Percentiles rank a stretch among this genome's conserved stretches.
These are phyloP conservation scores for Rossbeevera mucosa DNA, from an alignment of 768 basidiomycete species.

Conservation along the genomic window DNA sequence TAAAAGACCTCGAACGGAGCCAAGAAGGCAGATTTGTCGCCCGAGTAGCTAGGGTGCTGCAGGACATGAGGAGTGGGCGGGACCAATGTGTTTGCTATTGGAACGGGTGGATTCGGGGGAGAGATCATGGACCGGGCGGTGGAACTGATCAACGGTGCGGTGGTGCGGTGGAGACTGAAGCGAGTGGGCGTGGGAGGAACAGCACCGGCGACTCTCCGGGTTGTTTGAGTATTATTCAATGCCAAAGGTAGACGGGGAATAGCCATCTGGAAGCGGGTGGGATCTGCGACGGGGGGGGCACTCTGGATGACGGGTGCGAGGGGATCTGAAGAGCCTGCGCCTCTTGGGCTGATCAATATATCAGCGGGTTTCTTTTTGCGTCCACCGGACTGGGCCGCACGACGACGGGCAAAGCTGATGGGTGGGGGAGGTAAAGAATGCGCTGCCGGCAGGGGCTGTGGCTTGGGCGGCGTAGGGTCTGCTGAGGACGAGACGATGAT, in stretches of 20 bases:
- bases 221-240: constrained; percentile 40
- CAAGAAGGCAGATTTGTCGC: constrained; percentile 72
- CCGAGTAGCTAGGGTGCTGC: constrained; percentile 54
- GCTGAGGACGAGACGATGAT: constrained; percentile 20
- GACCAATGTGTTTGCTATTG: constrained; percentile 62
- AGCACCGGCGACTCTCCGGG: constrained; percentile 49
- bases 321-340: constrained; percentile 46
- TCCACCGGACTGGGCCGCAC: constrained; percentile 57
- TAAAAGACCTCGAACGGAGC: constrained; percentile 83
- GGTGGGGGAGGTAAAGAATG: constrained; percentile 61
- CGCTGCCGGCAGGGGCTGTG: constrained; percentile 13
- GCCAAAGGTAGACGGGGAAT: constrained; percentile 61
- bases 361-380: constrained; percentile 73
- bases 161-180: constrained; percentile 41
- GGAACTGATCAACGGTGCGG: constrained; percentile 20
- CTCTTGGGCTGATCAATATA: constrained; percentile 70
- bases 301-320: constrained; percentile 70
- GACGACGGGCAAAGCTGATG: constrained; percentile 73
- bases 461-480: constrained; percentile 22
- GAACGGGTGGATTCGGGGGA: constrained; percentile 56
- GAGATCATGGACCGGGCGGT: constrained; percentile 37
- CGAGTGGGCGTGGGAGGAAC: constrained; percentile 74
- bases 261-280: constrained; percentile 54
- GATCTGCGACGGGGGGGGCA: constrained; percentile 56
- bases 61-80: constrained; percentile 68